Evolutionary conservation across 768 basidiomycete species (phyloP), one percentile per base, ranked within the genome.

Genomic region (Leccinum boreale): DNA sequence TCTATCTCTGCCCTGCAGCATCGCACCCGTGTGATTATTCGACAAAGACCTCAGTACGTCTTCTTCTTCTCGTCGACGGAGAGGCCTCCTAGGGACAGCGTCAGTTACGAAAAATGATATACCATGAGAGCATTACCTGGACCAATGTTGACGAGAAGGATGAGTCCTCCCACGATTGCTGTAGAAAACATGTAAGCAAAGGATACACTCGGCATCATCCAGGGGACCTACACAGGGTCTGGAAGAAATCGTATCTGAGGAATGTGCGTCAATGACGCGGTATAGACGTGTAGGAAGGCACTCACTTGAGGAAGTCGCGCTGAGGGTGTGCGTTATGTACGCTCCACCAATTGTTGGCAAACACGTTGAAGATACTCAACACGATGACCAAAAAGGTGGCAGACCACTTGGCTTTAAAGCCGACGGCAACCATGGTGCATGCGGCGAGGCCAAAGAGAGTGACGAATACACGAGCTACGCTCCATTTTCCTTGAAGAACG

Each of bases 1-100:
- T 61, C 42, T 53, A 64, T 57, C 57, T 45, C 57, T 31, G 17
- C 49, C 35, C 44, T 44, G 45, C 48, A 50, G 57, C 33, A 47
- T 45, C 29, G 8, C 15, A 50, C 55, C 55, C 53, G 26, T 24
- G 33, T 23, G 46, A 39, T 42, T 15, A 50, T 44, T 17, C 31
- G 26, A 4, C 11, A 19, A 26, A 19, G 42, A 23, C 57, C 36
- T 70, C 65, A 93, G 65, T 83, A 94, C 21, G 87, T 93, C 83
- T 98, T 98, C 82, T 99, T 99, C 83, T 98, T 98, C 81, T 98
- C 95, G 75, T 98, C 97, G 60, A 98, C 92, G 4, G 95, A 98
- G 60, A 98, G 81, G 62, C 95, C 96, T 59, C 97, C 89, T 89
- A 52, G 23, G 33, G 58, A 21, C n/a, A 57, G n/a, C 5, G 57